A percentile compares a stretch with the other conserved stretches of the same genome.
These are phyloP conservation scores for Ajuga chamaepitys DNA, from an alignment of 257 asterid species.

Conservation along the genomic window DNA sequence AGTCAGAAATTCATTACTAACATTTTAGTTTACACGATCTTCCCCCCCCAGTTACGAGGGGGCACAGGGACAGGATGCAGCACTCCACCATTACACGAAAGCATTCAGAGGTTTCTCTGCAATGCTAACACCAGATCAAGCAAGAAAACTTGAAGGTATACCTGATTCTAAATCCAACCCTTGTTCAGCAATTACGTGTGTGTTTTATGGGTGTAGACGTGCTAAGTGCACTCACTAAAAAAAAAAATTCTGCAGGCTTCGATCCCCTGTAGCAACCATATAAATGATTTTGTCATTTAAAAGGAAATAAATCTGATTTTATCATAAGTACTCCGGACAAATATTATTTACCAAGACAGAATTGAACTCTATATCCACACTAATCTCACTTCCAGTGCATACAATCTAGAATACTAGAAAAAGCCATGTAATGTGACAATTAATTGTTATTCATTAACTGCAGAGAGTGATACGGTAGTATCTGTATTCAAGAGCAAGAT, in stretches of 20 bases:
- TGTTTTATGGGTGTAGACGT: neutral
- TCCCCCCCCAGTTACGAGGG: conserved; percentile 35
- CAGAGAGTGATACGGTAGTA: conserved; percentile 38
- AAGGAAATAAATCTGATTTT: neutral
- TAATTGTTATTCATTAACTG: conserved; percentile 13
- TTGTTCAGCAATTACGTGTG: neutral
- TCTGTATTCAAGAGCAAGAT: conserved; percentile 41
- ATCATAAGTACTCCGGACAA: too few species aligned
- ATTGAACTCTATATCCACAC: neutral
- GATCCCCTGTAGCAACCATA: neutral
- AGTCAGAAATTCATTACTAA: neutral
- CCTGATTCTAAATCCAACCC: neutral
- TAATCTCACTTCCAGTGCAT: neutral
- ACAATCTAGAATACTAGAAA: neutral
- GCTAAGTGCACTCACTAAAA: neutral
- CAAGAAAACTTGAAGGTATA: conserved; percentile 38
- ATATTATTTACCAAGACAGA: neutral
- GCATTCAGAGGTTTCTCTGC: conserved; percentile 61
- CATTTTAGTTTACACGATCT: too few species aligned
- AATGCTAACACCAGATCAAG: conserved; percentile 52
- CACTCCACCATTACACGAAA: conserved; percentile 38
- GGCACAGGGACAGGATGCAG: conserved; percentile 34
- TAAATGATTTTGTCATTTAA: neutral
- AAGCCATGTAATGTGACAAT: neutral
- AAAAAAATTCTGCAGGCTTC: neutral